Percentiles rank a stretch among this genome's conserved stretches.
Conservation (phyloP, 352 stramenopile species). For the Pilasporangium apinafurcum region DNA sequence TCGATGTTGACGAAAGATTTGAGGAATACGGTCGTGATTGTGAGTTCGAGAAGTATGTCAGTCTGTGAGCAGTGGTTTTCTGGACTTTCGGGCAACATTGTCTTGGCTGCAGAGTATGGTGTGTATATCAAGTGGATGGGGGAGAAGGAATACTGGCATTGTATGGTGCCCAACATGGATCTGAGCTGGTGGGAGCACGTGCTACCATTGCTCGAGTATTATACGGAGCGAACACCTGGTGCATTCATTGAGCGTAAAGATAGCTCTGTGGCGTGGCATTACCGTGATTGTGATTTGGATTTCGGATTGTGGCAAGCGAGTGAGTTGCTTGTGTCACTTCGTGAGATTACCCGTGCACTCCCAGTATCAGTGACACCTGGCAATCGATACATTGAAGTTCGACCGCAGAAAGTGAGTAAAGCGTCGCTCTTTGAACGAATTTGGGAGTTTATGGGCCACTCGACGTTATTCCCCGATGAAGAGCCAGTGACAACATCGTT, state of each 20-base stretch:
- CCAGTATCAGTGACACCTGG: constrained; percentile 71
- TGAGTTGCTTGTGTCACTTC: constrained; percentile 76
- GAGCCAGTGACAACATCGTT: constrained; percentile 55
- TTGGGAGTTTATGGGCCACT: constrained; percentile 84
- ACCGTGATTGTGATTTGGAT: constrained; percentile 84
- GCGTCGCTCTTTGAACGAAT: constrained; percentile 73
- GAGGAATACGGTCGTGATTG: constrained; percentile 71
- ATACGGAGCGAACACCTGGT: constrained; percentile 77
- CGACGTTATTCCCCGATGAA: constrained; percentile 57
- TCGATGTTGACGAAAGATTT: constrained; percentile 72
- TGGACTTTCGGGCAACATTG: constrained; percentile 48
- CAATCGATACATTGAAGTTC: constrained; percentile 71
- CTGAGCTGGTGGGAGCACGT: constrained; percentile 77
- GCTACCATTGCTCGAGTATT: constrained; percentile 72
- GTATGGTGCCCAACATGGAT: constrained; percentile 79
- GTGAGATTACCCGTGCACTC: constrained; percentile 65
- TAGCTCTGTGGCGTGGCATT: constrained; percentile 87
- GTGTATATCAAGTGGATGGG: constrained; percentile 77
- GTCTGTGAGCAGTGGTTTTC: constrained; percentile 82
- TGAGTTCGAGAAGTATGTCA: constrained; percentile 57
- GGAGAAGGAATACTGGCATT: constrained; percentile 57
- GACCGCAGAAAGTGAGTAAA: constrained; percentile 78
- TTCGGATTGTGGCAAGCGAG: constrained; percentile 88
- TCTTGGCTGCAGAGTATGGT: constrained; percentile 72
- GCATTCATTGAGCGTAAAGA: constrained; percentile 83